Evolutionary conservation across 768 basidiomycete species (phyloP), one percentile per base, ranked within the genome.

Genomic region (Rhizopogon rudus): DNA sequence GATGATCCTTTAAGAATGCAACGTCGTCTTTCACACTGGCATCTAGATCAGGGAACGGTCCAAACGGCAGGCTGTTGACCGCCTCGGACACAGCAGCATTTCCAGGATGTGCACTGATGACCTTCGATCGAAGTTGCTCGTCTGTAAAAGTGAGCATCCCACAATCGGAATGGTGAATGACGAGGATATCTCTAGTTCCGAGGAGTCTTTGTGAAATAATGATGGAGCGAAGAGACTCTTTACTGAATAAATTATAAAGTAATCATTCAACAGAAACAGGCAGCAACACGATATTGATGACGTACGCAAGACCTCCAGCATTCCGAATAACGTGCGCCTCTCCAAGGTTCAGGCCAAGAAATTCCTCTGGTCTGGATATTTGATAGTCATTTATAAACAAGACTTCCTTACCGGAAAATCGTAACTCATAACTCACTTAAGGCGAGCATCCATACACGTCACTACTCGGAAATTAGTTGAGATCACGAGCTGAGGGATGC

Each of bases 251-350:
- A 25, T 25, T 25, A 25, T 9, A 29, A 2, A 31, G 44, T 33
- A 22, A 20, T 49, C 9, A 5, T 39, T 48, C 51, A 44, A 25
- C 29, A 46, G 17, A 31, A 25, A 17, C 12, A 51, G 16, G 22
- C 16, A 25, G 35, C 9, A 20, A 3, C 31, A 39, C 40, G 10
- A 33, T 33, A 8, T 8, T 33, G 20, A 41, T 6, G 2, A 76
- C 82, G 31, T 67, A 85, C 84, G 79, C 83, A 57, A 71, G 65
- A 22, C 85, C 84, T 29, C 86, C 87, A n/a, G 84, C 87, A 65
- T 88, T 90, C 20, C 87, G 77, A 57, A 88, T 86, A 50, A 88
- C 73, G 68, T 87, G 86, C 3, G 86, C 83, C 48, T 87, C 85
- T 44, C 87, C 87, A 35, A 86, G 76, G 16, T 81, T 70, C 51